Percentiles rank a stretch among this genome's conserved stretches.
These are phyloP conservation scores for Candida dajiaensis DNA, from an alignment of 805 yeast genomes.

Conservation along the genomic window DNA sequence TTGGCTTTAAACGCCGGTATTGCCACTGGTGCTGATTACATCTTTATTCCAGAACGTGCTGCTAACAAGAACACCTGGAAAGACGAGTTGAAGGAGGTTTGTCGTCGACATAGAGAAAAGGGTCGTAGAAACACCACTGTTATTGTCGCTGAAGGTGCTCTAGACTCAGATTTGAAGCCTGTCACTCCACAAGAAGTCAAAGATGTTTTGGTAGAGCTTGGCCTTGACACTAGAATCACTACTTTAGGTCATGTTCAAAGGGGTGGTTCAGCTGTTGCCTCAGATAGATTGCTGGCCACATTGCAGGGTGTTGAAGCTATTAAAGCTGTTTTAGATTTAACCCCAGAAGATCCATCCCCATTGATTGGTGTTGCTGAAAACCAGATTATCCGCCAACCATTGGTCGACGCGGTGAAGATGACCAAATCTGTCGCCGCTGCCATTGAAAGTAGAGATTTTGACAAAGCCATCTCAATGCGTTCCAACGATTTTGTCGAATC, in stretches of 20 bases:
- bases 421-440: slow-evolving; percentile 91
- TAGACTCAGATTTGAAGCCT: slow-evolving; percentile 73
- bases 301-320: slow-evolving; percentile 98
- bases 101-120: slow-evolving; percentile 69
- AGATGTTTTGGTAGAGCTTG: slow-evolving; percentile 74
- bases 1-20: slow-evolving; percentile 95
- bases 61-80: slow-evolving; percentile 72
- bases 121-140: slow-evolving; percentile 95
- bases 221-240: slow-evolving; percentile 91
- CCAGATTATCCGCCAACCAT: slow-evolving; percentile 75
- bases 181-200: slow-evolving; percentile 78
- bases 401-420: slow-evolving; percentile 83
- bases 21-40: slow-evolving; percentile 92
- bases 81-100: slow-evolving; percentile 69
- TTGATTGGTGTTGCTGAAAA: slow-evolving; percentile 88
- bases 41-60: slow-evolving; percentile 93
- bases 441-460: slow-evolving; percentile 72
- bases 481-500: slow-evolving; percentile 86
- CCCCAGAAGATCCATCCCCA: slow-evolving; percentile 91
- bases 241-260: slow-evolving; percentile 97
- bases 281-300: slow-evolving; percentile 86
- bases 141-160: slow-evolving; percentile 97
- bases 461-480: slow-evolving; percentile 79
- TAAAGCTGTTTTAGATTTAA: slow-evolving; percentile 79
- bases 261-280: slow-evolving; percentile 98